Evolutionary conservation across 257 asterid species (phyloP).

Genomic region (Rubia yunnanensis): DNA sequence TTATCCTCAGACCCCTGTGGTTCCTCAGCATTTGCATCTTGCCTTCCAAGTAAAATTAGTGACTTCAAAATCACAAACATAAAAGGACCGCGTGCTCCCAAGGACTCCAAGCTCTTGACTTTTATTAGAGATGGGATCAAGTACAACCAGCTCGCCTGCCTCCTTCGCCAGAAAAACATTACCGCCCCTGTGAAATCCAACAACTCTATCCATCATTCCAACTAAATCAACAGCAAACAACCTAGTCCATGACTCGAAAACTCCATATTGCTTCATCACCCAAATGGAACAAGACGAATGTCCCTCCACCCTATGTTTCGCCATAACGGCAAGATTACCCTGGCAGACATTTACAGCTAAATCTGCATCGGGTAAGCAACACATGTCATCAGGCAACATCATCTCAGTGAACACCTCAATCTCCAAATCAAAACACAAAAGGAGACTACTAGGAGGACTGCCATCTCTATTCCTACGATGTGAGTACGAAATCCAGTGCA

Average conservation of each 20-base stretch:
- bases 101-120: constrained; percentile 24
- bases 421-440: constrained; percentile 31
- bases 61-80: constrained; percentile 27
- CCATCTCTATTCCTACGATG: not conserved
- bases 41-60: constrained; percentile 30
- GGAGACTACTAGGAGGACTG: constrained; percentile 9
- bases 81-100: constrained; percentile 35
- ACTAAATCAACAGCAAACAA: constrained; percentile 26
- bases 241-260: constrained; percentile 45
- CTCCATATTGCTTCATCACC: constrained; percentile 52
- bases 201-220: constrained; percentile 22
- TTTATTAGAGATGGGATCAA: constrained; percentile 19
- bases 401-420: constrained; percentile 39
- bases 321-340: constrained; percentile 32
- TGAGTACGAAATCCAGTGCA: constrained; percentile 44
- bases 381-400: constrained; percentile 32
- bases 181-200: constrained; percentile 37
- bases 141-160: constrained; percentile 21
- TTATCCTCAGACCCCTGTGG: not conserved
- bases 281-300: constrained; percentile 32
- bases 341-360: constrained; percentile 16
- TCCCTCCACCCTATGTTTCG: constrained; percentile 11
- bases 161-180: constrained; percentile 28
- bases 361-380: constrained; percentile 5
- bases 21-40: constrained; percentile 8